Conservation (phyloP, 1,284 basidiomycete genomes). For the Puccinia coronata region DNA sequence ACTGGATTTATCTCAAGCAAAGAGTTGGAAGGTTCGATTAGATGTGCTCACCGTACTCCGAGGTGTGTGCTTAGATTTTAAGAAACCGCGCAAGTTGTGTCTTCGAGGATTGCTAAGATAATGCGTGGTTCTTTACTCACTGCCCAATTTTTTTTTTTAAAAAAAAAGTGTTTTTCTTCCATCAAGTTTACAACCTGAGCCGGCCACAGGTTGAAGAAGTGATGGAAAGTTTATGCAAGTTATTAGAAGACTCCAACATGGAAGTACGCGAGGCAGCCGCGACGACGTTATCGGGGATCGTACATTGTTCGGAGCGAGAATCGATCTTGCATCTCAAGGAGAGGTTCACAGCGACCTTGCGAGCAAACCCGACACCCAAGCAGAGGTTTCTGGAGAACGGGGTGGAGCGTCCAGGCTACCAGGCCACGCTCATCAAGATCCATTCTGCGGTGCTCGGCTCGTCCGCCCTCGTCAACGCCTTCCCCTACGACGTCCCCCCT, state of each 20-base stretch:
- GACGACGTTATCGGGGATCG: conserved; percentile 80
- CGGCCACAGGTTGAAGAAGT: conserved; percentile 52
- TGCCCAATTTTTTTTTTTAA: conserved; percentile 75
- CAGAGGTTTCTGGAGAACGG: conserved; percentile 65
- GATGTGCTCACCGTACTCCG: conserved; percentile 64
- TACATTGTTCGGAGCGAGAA: conserved; percentile 87
- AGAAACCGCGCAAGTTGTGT: conserved; percentile 50
- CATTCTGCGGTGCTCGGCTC: conserved; percentile 88
- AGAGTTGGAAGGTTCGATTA: conserved; percentile 62
- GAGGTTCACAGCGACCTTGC: conserved; percentile 72
- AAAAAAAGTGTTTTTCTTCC: conserved; percentile 80
- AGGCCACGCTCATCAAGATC: conserved; percentile 71
- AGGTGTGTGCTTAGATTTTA: conserved; percentile 72
- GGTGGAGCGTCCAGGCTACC: conserved; percentile 67
- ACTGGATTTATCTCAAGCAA: conserved; percentile 60
- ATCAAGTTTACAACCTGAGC: conserved; percentile 66
- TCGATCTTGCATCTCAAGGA: conserved; percentile 84
- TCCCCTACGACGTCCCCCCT: conserved; percentile 79
- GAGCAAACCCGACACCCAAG: conserved; percentile 68
- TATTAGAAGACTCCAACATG: conserved; percentile 83
- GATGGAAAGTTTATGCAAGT: conserved; percentile 67
- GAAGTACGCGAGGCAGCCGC: conserved; percentile 94
- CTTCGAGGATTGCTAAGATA: conserved; percentile 51
- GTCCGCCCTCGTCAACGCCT: conserved; percentile 75
- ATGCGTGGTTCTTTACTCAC: conserved; percentile 63